phyloP scores from a whole-genome alignment of 495 filamentous ascomycete species.

The Podospora pseudoanserina region DNA sequence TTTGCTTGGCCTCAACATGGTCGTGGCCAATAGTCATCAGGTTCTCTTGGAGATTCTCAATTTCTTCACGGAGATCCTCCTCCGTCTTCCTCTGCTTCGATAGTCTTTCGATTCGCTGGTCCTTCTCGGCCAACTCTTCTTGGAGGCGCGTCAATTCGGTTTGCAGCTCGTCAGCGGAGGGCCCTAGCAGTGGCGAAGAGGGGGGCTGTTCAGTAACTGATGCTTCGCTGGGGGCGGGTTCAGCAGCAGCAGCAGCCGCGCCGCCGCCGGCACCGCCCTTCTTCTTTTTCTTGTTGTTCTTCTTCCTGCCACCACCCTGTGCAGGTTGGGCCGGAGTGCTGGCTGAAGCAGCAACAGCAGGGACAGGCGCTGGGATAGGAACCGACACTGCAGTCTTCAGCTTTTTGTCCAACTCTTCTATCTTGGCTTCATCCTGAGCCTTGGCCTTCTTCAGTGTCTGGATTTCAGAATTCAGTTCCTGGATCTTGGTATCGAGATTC shows the following conservation, averaged over 20 bases:
- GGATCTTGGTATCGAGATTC: constrained; percentile 32
- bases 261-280: constrained; percentile 42
- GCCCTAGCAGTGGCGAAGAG: constrained; percentile 24
- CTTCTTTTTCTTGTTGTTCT: constrained; percentile 87
- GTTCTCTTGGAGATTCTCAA: constrained; percentile 77
- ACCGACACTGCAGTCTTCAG: constrained; percentile 22
- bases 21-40: constrained; percentile 72
- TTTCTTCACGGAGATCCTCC: constrained; percentile 80
- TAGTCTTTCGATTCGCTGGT: constrained; percentile 63
- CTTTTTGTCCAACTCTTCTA: constrained; percentile 35
- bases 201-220: constrained; percentile 26
- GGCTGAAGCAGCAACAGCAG: constrained; percentile 9
- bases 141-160: constrained; percentile 48
- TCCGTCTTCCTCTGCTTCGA: constrained; percentile 65
- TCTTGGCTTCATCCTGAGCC: constrained; percentile 30
- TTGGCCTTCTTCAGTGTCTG: constrained; percentile 38
- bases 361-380: constrained; percentile 10
- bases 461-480: constrained; percentile 33
- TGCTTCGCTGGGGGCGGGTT: constrained; percentile 27
- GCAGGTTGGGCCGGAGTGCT: neutral
- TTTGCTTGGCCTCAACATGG: constrained; percentile 77
- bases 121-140: constrained; percentile 66
- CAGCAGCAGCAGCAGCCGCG: constrained; percentile 13
- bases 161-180: constrained; percentile 33
- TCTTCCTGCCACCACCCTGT: constrained; percentile 67